Conservation (phyloP, 306 rosid species). For the Vigna hirtella region DNA sequence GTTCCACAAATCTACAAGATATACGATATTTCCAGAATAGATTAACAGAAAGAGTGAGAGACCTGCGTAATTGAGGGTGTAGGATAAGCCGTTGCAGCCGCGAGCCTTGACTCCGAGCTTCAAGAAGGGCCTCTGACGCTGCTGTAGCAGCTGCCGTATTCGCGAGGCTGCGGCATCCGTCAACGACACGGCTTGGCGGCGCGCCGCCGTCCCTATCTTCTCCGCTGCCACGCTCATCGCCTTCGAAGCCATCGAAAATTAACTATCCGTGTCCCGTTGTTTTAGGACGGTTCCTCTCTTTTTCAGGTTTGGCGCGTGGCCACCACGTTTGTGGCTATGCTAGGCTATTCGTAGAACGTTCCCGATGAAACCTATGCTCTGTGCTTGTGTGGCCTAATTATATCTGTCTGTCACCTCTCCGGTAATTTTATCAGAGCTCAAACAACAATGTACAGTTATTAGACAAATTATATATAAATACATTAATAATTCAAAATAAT, state of each 20-base stretch:
- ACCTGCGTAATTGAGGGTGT: constrained; percentile 94
- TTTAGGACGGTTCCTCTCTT: background rate
- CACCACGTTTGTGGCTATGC: constrained; percentile 32
- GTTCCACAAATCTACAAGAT: background rate
- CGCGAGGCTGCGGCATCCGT: constrained; percentile 82
- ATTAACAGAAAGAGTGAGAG: background rate
- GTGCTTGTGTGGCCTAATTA: background rate
- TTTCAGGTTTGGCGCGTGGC: constrained; percentile 31
- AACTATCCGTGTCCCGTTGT: background rate
- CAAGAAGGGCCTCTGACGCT: constrained; percentile 79
- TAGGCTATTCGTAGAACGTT: background rate
- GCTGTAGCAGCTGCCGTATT: constrained; percentile 65
- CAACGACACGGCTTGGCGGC: constrained; percentile 74
- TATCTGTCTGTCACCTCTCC: background rate
- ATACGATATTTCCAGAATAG: background rate
- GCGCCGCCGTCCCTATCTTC: constrained; percentile 53
- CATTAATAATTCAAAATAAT: no score
- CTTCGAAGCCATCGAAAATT: constrained; percentile 57
- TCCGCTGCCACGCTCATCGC: constrained; percentile 55
- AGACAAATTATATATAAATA: no score
- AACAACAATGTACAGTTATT: no score
- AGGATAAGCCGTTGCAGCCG: constrained; percentile 90
- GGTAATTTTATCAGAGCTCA: background rate
- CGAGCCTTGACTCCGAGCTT: constrained; percentile 96
- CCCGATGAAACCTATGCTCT: constrained; percentile 4